These are phyloP conservation scores for Nothophaeocryptopus gaeumannii DNA, from an alignment of 2,329 filamentous ascomycete species.

Conservation along the genomic window DNA sequence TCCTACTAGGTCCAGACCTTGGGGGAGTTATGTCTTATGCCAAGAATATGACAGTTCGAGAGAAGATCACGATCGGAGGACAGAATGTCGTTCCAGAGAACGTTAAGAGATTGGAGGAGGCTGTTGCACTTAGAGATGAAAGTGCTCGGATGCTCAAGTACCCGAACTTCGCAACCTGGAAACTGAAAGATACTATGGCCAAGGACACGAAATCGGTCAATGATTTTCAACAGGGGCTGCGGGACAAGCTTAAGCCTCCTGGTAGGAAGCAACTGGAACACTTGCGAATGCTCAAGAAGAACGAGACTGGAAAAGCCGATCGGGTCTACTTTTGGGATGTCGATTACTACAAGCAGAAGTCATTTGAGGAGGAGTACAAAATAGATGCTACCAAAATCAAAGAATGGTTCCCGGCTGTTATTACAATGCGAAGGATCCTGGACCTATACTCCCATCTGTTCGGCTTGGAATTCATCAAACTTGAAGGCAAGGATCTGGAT, in stretches of 20 bases:
- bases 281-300: slow-evolving; percentile 4
- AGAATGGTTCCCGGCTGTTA: slow-evolving; percentile 15
- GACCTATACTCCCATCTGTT: slow-evolving; percentile 15
- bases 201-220: slow-evolving; percentile 68
- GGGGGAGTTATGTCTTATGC: slow-evolving; percentile 74
- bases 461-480: slow-evolving; percentile 11
- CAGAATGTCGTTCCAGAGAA: slow-evolving; percentile 76
- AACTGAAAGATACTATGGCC: slow-evolving; percentile 78
- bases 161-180: slow-evolving; percentile 69
- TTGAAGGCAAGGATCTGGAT: slow-evolving; percentile 60
- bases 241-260: background rate
- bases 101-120: slow-evolving; percentile 66
- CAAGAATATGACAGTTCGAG: slow-evolving; percentile 63
- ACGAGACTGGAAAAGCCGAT: background rate
- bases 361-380: slow-evolving; percentile 69
- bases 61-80: slow-evolving; percentile 65
- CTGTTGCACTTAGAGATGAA: slow-evolving; percentile 70
- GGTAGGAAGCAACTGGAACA: background rate
- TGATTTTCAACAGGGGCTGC: slow-evolving; percentile 54
- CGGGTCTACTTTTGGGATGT: slow-evolving; percentile 4
- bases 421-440: slow-evolving; percentile 6
- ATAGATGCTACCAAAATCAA: slow-evolving; percentile 72
- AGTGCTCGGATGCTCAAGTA: slow-evolving; percentile 74
- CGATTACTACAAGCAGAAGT: slow-evolving; percentile 46
- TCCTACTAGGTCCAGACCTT: slow-evolving; percentile 73